phyloP scores from a whole-genome alignment of 768 basidiomycete species.

The Tylopilus plumbeoviolaceoides region DNA sequence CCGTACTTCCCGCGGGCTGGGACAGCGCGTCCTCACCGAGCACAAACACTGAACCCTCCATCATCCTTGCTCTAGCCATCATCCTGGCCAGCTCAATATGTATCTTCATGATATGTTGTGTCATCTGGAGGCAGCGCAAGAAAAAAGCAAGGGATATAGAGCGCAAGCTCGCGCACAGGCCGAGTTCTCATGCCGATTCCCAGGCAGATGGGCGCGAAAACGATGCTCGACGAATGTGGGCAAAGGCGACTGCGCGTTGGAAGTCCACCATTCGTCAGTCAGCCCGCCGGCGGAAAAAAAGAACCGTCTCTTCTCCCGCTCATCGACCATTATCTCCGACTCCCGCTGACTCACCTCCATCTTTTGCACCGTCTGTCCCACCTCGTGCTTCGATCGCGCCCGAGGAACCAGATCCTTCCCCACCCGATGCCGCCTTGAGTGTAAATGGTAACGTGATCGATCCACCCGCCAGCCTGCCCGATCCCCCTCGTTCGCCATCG shows the following conservation, averaged over 20 bases:
- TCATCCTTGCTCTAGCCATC: slow-evolving; percentile 56
- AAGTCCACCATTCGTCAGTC: slow-evolving; percentile 55
- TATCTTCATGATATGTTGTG: slow-evolving; percentile 54
- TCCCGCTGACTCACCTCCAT: slow-evolving; percentile 9
- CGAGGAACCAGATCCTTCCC: slow-evolving; percentile 3
- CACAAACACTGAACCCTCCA: slow-evolving; percentile 36
- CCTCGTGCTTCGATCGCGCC: slow-evolving; percentile 30
- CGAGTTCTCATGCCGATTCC: slow-evolving; percentile 20
- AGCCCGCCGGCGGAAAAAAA: slow-evolving; percentile 52
- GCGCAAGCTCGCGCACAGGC: slow-evolving; percentile 35
- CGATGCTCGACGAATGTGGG: slow-evolving; percentile 56
- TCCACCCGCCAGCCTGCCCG: slow-evolving; percentile 1
- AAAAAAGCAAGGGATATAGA: slow-evolving; percentile 49
- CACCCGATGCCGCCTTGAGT: background rate
- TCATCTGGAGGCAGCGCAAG: slow-evolving; percentile 52
- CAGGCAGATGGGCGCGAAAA: slow-evolving; percentile 38
- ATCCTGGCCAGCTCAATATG: slow-evolving; percentile 59
- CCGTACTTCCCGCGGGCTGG: slow-evolving; percentile 56
- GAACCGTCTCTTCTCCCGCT: background rate
- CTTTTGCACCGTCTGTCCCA: slow-evolving; percentile 8
- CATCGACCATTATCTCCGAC: slow-evolving; percentile 21
- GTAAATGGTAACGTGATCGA: background rate
- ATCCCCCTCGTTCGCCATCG: slow-evolving; percentile 24
- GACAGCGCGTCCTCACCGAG: slow-evolving; percentile 14
- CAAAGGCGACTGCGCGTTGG: slow-evolving; percentile 65